A percentile compares a stretch with the other conserved stretches of the same genome.
These are phyloP conservation scores for Verbena officinalis DNA, from an alignment of 257 asterid species.

Conservation along the genomic window DNA sequence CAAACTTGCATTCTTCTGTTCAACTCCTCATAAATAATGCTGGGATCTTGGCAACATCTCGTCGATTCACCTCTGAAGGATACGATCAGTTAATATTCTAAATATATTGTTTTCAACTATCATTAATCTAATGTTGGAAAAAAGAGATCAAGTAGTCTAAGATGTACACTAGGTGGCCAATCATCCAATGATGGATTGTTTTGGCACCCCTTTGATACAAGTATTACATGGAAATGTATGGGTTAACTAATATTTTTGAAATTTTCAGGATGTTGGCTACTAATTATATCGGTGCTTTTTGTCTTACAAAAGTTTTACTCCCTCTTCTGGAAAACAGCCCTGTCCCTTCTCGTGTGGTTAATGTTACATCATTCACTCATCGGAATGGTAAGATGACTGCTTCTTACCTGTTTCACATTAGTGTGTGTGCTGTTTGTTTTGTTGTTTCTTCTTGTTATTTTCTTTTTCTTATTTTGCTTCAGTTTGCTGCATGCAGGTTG, in stretches of 20 bases:
- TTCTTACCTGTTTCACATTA: too few species aligned
- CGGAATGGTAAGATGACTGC: slow-evolving; percentile 57
- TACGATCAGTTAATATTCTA: slow-evolving; percentile 64
- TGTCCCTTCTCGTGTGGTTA: slow-evolving; percentile 79
- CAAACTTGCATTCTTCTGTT: slow-evolving; percentile 69
- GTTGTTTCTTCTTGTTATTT: too few species aligned
- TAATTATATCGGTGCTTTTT: slow-evolving; percentile 83
- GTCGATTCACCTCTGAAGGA: slow-evolving; percentile 67
- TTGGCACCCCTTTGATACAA: too few species aligned
- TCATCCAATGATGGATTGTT: too few species aligned
- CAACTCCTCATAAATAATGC: slow-evolving; percentile 92
- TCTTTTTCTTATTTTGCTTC: too few species aligned
- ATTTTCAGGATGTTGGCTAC: slow-evolving; percentile 86
- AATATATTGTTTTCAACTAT: slow-evolving; percentile 1
- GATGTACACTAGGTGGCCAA: too few species aligned
- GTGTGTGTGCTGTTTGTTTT: too few species aligned
- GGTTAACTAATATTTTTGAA: slow-evolving; percentile 8
- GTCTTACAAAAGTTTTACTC: slow-evolving; percentile 70
- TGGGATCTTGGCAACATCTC: slow-evolving; percentile 80
- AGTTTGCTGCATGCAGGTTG: slow-evolving; percentile 57
- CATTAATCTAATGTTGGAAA: not conserved
- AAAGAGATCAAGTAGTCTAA: too few species aligned
- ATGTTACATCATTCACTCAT: slow-evolving; percentile 90
- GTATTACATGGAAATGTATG: too few species aligned
- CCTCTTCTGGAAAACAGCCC: slow-evolving; percentile 80